Evolutionary conservation across 2,329 filamentous ascomycete genomes (phyloP), one percentile per base, ranked within the genome.

Genomic region (Stromatinia cepivora): DNA sequence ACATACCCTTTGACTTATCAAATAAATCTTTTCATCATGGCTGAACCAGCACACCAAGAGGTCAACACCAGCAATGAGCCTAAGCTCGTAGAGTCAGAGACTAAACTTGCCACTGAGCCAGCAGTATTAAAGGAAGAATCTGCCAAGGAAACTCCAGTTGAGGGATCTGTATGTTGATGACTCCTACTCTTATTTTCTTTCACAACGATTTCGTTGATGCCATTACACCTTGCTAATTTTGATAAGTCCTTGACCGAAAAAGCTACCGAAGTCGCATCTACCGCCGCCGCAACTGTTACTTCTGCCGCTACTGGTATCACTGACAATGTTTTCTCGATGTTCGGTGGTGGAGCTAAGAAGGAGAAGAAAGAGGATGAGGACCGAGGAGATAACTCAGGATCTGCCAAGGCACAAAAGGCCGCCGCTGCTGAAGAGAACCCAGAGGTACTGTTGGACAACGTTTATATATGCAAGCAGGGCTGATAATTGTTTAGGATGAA

Each of bases 261-360:
- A 58, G 80, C 78, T 22, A 76, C 77, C 59, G 77, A 77, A 56
- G 79, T 79, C 65, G 79, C 78, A 57, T 75, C 79, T 48, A 75
- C 80, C 66, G 80, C 80, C 71, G 77, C 79, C 64, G 76, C 77
- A 54, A 80, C 81, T 72, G 82, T 81, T 31, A 79, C 79, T 54
- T 66, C 80, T 69, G 79, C 81, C 62, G 77, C 79, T 66, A 76
- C 77, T 58, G 80, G 81, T 71, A 81, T 83, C 46, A 78, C 79
- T 25, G 87, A 87, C 11, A 85, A 87, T 75, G 92, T 98, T 74
- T 98, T 98, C 85, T 94, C 92, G 81, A 98, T 99, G 95, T 99
- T 99, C 79, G 95, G 95, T 76, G 95, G 95, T 73, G 95, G 95
- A 72, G 92, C 92, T 71, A 97, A 97, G 88, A 98, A 97, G 86